A percentile compares a stretch with the other conserved stretches of the same genome.
Conservation (phyloP, 169 alveolate species). For the Plasmodium gaboni region DNA sequence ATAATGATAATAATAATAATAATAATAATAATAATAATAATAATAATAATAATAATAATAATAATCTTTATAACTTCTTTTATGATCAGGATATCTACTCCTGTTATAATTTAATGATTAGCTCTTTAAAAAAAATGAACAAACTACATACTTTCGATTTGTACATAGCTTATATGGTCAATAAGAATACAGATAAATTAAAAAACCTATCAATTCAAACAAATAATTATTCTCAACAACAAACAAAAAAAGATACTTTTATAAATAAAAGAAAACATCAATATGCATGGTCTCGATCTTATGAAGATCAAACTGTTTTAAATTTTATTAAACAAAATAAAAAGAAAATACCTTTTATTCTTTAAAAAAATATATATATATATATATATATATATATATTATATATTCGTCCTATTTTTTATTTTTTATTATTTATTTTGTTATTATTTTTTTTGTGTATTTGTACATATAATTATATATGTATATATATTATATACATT, state of each 20-base stretch:
- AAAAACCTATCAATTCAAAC: not conserved
- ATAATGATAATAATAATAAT: no score
- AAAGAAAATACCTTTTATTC: slow-evolving; percentile 55
- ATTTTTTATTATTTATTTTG: not conserved
- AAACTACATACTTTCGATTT: slow-evolving; percentile 22
- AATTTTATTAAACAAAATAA: slow-evolving; percentile 21
- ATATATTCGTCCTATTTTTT: not conserved
- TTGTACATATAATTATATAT: no score
- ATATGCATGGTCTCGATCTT: slow-evolving; percentile 67
- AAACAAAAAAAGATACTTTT: not conserved
- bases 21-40: no score
- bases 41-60: not conserved
- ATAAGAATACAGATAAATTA: not conserved
- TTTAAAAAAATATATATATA: slow-evolving; percentile 8
- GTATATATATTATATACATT: no score
- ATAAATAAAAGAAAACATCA: slow-evolving; percentile 46
- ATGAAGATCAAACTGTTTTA: slow-evolving; percentile 38
- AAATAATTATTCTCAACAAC: slow-evolving; percentile 6
- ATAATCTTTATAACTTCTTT: no score
- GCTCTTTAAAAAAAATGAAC: slow-evolving; percentile 19
- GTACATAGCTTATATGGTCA: slow-evolving; percentile 10
- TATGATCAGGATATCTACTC: not conserved
- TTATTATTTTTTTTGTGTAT: not conserved
- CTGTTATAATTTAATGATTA: slow-evolving; percentile 15
- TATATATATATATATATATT: not conserved